A percentile compares a stretch with the other conserved stretches of the same genome.
These are phyloP conservation scores for Theobroma grandiflorum DNA, from an alignment of 441 rosid species.

Conservation along the genomic window DNA sequence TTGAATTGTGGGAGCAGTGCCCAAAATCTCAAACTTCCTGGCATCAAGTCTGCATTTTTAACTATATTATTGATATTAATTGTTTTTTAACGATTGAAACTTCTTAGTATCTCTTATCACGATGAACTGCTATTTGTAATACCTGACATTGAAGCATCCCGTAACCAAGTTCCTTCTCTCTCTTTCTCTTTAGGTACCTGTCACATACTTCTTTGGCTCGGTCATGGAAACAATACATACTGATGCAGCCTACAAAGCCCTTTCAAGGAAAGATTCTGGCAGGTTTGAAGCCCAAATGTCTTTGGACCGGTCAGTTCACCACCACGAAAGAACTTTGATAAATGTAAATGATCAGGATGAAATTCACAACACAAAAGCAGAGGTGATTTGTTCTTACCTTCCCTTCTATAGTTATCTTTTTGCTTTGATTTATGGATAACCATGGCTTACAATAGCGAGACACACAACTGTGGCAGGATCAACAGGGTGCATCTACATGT, in stretches of 20 bases:
- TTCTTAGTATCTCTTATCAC: neutral
- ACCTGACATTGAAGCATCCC: neutral
- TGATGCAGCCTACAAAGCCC: slow-evolving; percentile 66
- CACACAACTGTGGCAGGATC: slow-evolving; percentile 48
- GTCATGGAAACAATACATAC: slow-evolving; percentile 96
- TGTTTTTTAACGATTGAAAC: neutral
- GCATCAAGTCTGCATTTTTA: neutral
- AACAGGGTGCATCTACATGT: slow-evolving; percentile 50
- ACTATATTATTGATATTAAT: neutral
- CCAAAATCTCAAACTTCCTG: neutral
- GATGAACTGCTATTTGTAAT: neutral
- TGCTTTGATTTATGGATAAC: slow-evolving; percentile 6
- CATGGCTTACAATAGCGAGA: slow-evolving; percentile 5
- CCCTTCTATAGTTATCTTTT: neutral
- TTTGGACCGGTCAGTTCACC: slow-evolving; percentile 39
- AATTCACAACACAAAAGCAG: slow-evolving; percentile 30
- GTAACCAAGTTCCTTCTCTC: slow-evolving; percentile 22
- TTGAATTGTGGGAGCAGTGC: neutral
- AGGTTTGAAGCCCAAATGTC: slow-evolving; percentile 36
- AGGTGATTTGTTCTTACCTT: slow-evolving; percentile 46
- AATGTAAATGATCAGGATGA: slow-evolving; percentile 33
- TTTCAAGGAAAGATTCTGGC: slow-evolving; percentile 42
- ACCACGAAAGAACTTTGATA: slow-evolving; percentile 34
- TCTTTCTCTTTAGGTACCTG: slow-evolving; percentile 70
- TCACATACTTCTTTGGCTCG: slow-evolving; percentile 94